These are phyloP conservation scores for Botryosphaeria dothidea DNA, from an alignment of 2,329 filamentous ascomycete species.

Conservation along the genomic window DNA sequence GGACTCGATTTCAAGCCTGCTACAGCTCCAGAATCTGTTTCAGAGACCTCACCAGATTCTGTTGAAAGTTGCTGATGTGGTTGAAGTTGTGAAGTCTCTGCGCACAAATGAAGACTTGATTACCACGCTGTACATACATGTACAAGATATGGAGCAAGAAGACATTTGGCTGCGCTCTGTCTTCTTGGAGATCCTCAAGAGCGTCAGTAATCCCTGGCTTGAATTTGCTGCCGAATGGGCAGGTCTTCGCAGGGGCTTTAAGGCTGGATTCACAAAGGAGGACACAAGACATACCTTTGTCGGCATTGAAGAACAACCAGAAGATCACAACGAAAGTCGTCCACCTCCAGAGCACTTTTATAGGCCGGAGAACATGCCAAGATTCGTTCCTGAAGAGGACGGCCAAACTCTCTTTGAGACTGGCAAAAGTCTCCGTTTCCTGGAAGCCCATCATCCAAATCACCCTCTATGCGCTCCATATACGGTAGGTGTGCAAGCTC, in stretches of 20 bases:
- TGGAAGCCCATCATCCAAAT: slow-evolving; percentile 68
- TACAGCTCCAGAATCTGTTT: slow-evolving; percentile 44
- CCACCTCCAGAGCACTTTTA: slow-evolving; percentile 64
- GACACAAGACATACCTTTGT: slow-evolving; percentile 26
- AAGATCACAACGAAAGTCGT: slow-evolving; percentile 23
- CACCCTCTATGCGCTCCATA: slow-evolving; percentile 65
- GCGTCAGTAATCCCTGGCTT: slow-evolving; percentile 66
- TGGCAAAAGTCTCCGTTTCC: slow-evolving; percentile 72
- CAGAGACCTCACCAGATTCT: slow-evolving; percentile 55
- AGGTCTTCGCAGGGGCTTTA: slow-evolving; percentile 52
- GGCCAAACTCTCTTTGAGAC: slow-evolving; percentile 75
- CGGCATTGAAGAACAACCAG: slow-evolving; percentile 28
- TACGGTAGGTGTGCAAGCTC: slow-evolving; percentile 53
- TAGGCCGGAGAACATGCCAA: slow-evolving; percentile 65
- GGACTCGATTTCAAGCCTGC: slow-evolving; percentile 32
- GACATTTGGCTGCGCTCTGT: slow-evolving; percentile 63
- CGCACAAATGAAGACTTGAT: slow-evolving; percentile 40
- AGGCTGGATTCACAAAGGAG: slow-evolving; percentile 20
- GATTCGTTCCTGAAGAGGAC: slow-evolving; percentile 71
- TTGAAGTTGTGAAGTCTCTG: slow-evolving; percentile 46
- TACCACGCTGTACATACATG: slow-evolving; percentile 37
- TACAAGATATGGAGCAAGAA: slow-evolving; percentile 60
- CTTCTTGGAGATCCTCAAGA: slow-evolving; percentile 65
- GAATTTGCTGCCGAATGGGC: slow-evolving; percentile 73
- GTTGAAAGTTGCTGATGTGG: slow-evolving; percentile 53